A percentile compares a stretch with the other conserved stretches of the same genome.
These are phyloP conservation scores for Kodamaea sagamina DNA, from an alignment of 805 yeast genomes.

Conservation along the genomic window DNA sequence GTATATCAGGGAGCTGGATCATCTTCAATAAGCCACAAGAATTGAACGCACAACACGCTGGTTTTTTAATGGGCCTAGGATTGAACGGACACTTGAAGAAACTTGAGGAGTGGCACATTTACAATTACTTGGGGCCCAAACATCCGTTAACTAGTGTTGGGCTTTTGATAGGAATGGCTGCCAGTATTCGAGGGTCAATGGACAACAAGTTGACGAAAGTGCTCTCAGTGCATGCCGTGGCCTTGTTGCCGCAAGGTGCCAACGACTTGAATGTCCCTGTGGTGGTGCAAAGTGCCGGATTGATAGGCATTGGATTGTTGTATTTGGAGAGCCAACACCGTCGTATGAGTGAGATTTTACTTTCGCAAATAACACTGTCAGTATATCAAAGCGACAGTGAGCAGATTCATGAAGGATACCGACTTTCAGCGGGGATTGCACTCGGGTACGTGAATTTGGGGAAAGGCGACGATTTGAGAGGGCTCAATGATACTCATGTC, in stretches of 20 bases:
- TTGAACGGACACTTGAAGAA: slow-evolving; percentile 81
- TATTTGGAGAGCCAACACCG: slow-evolving; percentile 79
- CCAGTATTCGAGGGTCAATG: slow-evolving; percentile 80
- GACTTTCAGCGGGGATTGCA: slow-evolving; percentile 85
- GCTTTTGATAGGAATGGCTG: slow-evolving; percentile 86
- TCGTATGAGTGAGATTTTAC: slow-evolving; percentile 77
- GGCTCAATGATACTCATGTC: slow-evolving; percentile 62
- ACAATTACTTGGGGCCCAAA: slow-evolving; percentile 88
- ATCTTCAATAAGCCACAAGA: slow-evolving; percentile 76
- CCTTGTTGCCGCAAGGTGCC: slow-evolving; percentile 87
- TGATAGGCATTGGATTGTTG: slow-evolving; percentile 85
- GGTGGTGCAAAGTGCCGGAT: slow-evolving; percentile 87
- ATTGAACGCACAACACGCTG: slow-evolving; percentile 85
- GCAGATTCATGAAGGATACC: slow-evolving; percentile 72
- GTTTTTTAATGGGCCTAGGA: slow-evolving; percentile 90
- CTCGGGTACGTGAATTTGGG: slow-evolving; percentile 85
- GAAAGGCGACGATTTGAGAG: slow-evolving; percentile 61
- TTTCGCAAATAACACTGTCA: slow-evolving; percentile 64
- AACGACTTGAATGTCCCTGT: slow-evolving; percentile 82
- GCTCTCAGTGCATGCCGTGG: slow-evolving; percentile 88
- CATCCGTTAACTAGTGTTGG: slow-evolving; percentile 85
- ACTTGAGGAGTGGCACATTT: slow-evolving; percentile 95
- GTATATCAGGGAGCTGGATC: slow-evolving; percentile 88
- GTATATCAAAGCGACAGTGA: slow-evolving; percentile 56
- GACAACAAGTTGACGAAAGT: slow-evolving; percentile 87